Percentiles rank a stretch among this genome's conserved stretches.
Conservation (phyloP, 2,329 filamentous ascomycete genomes). For the Aspergillus quadrilineatus region DNA sequence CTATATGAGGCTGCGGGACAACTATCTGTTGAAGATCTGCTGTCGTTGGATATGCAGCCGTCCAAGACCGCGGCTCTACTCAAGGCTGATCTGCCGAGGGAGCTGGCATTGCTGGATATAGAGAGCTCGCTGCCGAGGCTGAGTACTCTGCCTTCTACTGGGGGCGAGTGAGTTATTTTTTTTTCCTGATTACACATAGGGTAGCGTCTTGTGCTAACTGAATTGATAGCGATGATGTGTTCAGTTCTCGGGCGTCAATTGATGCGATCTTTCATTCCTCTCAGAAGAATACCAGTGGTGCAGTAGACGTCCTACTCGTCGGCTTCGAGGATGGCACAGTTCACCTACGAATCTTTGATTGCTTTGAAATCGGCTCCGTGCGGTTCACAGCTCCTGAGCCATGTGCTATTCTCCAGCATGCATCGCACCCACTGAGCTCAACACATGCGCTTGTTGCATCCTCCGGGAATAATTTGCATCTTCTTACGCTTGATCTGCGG, state of each 20-base stretch:
- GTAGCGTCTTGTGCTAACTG: not conserved
- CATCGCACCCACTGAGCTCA: constrained; percentile 71
- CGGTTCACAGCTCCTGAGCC: constrained; percentile 33
- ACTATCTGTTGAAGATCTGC: constrained; percentile 43
- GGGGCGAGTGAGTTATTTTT: constrained; percentile 52
- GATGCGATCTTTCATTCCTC: constrained; percentile 67
- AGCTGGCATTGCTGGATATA: constrained; percentile 72
- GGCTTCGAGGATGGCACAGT: constrained; percentile 70
- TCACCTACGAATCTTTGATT: constrained; percentile 81
- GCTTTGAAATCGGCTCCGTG: constrained; percentile 70
- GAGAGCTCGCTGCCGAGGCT: constrained; percentile 75
- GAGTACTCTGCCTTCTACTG: constrained; percentile 66
- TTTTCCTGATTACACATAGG: not conserved
- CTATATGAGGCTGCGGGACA: constrained; percentile 36
- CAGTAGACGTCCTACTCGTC: constrained; percentile 76
- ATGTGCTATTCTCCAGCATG: constrained; percentile 57
- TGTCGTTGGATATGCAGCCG: constrained; percentile 39
- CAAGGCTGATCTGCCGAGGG: constrained; percentile 64
- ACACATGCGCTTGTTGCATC: constrained; percentile 67
- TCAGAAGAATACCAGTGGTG: constrained; percentile 65
- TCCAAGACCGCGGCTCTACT: constrained; percentile 37
- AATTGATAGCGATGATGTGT: constrained; percentile 54
- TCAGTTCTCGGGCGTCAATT: constrained; percentile 67
- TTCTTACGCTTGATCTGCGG: constrained; percentile 78
- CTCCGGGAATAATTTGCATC: constrained; percentile 47